phyloP scores from a whole-genome alignment of 306 rosid genomes.

The Sindora glabra region DNA sequence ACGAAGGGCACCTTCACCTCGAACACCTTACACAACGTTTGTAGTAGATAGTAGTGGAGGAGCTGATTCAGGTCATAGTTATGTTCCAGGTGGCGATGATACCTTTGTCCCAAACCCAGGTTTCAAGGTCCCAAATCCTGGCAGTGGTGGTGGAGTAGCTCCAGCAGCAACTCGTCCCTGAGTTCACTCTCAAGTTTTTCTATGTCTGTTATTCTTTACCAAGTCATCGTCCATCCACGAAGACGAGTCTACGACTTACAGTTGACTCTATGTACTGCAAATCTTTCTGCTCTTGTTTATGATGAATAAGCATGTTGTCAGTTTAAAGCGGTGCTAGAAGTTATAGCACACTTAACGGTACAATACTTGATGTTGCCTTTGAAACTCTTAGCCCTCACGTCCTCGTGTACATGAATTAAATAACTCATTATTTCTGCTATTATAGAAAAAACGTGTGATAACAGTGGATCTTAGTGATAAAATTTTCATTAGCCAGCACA shows the following conservation, averaged over 20 bases:
- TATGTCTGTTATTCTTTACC: background rate
- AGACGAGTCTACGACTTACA: background rate
- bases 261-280: background rate
- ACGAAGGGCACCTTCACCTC: too few relatives aligned
- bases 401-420: too few relatives aligned
- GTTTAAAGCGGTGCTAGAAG: too few relatives aligned
- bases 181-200: constrained; percentile 3
- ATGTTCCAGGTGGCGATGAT: constrained; percentile 73
- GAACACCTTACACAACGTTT: constrained; percentile 19
- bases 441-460: too few relatives aligned
- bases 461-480: background rate
- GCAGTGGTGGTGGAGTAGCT: constrained; percentile 26
- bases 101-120: constrained; percentile 67
- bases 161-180: constrained; percentile 30
- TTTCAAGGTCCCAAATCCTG: constrained; percentile 54
- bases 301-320: background rate
- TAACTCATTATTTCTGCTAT: too few relatives aligned
- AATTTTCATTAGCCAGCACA: background rate
- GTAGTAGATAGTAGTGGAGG: constrained; percentile 5
- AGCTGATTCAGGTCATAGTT: background rate
- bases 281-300: background rate
- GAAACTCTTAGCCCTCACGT: too few relatives aligned
- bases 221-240: constrained; percentile 19
- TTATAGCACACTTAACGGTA: too few relatives aligned
- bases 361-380: too few relatives aligned